A percentile compares a stretch with the other conserved stretches of the same genome.
Conservation (phyloP, 768 basidiomycete genomes). For the Boletus rex-veris region DNA sequence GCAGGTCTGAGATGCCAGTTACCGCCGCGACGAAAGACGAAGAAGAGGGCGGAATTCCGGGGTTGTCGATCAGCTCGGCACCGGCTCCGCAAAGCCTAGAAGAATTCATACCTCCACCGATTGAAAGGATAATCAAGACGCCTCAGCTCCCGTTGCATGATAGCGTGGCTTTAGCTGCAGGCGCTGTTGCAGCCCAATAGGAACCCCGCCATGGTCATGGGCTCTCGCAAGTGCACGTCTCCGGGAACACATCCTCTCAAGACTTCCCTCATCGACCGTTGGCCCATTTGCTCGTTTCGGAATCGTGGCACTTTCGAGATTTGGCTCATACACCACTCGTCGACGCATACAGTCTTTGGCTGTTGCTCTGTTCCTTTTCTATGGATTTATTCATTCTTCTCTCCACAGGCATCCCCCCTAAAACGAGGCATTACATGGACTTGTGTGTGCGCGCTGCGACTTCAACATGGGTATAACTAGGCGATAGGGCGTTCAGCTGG, state of each 20-base stretch:
- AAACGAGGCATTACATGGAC: slow-evolving; percentile 21
- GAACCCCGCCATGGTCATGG: neutral
- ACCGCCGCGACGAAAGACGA: slow-evolving; percentile 33
- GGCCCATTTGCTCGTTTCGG: slow-evolving; percentile 1
- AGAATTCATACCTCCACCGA: slow-evolving; percentile 39
- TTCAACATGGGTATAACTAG: slow-evolving; percentile 7
- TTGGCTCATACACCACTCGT: neutral
- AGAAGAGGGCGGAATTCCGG: slow-evolving; percentile 37
- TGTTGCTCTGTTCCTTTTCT: slow-evolving; percentile 13
- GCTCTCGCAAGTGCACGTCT: slow-evolving; percentile 3
- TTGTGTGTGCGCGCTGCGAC: slow-evolving; percentile 13
- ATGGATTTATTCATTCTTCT: slow-evolving; percentile 34
- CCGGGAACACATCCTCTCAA: neutral
- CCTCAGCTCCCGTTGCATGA: slow-evolving; percentile 62
- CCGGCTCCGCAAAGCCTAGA: slow-evolving; percentile 35
- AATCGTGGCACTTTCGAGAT: slow-evolving; percentile 1
- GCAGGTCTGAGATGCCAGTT: slow-evolving; percentile 41
- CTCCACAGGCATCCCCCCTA: slow-evolving; percentile 28
- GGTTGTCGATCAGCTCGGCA: slow-evolving; percentile 30
- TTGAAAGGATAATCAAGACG: slow-evolving; percentile 47
- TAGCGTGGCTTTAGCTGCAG: slow-evolving; percentile 52
- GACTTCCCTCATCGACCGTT: neutral
- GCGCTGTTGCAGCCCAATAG: slow-evolving; percentile 35
- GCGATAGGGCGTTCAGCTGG: slow-evolving; percentile 4
- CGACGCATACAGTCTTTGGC: slow-evolving; percentile 12